A percentile compares a stretch with the other conserved stretches of the same genome.
phyloP scores from a whole-genome alignment of 768 basidiomycete genomes.

The Podaxis sp. region DNA sequence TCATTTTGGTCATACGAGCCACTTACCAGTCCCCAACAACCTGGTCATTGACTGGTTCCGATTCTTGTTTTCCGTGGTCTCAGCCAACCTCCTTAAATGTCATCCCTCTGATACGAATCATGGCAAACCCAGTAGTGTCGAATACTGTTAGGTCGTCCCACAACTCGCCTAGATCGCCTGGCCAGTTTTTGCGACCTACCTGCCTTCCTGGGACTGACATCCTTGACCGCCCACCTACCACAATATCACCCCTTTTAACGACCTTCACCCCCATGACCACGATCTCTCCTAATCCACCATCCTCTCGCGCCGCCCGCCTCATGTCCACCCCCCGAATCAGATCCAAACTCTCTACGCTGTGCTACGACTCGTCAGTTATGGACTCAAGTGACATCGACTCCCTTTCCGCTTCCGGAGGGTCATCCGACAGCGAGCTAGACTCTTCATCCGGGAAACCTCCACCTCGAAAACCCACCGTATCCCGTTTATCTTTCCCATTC shows the following conservation, averaged over 20 bases:
- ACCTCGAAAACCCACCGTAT: not conserved
- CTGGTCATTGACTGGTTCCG: not conserved
- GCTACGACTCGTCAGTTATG: conserved; percentile 1
- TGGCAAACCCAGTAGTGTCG: conserved; percentile 7
- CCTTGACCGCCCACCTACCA: not conserved
- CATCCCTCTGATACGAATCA: not conserved
- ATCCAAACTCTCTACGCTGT: conserved; percentile 6
- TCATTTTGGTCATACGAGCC: not conserved
- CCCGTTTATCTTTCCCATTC: conserved; percentile 7
- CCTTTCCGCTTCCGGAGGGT: not conserved
- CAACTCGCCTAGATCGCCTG: not conserved
- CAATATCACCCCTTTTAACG: not conserved
- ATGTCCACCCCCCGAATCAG: conserved; percentile 4
- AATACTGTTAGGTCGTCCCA: not conserved
- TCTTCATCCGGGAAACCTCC: not conserved
- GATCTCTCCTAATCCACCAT: not conserved
- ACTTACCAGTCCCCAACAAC: not conserved
- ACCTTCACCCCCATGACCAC: not conserved
- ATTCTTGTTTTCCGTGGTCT: not conserved
- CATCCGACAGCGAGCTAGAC: not conserved
- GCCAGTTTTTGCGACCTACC: not conserved
- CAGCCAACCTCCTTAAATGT: conserved; percentile 1
- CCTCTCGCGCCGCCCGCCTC: not conserved
- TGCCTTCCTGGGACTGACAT: not conserved
- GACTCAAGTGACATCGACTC: not conserved